Evolutionary conservation across 768 basidiomycete genomes (phyloP).

Genomic region (Xerocomellus chrysenteron): DNA sequence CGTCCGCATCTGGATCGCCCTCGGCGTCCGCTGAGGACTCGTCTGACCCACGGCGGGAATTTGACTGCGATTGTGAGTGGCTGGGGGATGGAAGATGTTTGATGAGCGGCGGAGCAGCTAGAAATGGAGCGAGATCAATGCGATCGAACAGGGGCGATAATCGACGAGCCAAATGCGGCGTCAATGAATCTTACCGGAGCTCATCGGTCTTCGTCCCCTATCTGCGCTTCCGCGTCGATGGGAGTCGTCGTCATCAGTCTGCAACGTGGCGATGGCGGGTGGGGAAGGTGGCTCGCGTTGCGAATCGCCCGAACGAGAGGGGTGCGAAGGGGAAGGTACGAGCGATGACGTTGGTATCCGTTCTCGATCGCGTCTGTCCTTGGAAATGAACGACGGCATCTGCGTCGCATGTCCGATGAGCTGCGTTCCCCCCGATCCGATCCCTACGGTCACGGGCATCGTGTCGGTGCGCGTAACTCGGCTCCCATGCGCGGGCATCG

Average conservation of each 20-base stretch:
- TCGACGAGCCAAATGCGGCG: neutral
- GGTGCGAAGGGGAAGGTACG: conserved; percentile 16
- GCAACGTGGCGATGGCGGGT: conserved; percentile 33
- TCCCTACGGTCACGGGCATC: conserved; percentile 28
- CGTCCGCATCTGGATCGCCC: conserved; percentile 39
- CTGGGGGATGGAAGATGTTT: conserved; percentile 29
- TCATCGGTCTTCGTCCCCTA: conserved; percentile 30
- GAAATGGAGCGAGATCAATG: neutral
- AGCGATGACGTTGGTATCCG: conserved; percentile 27
- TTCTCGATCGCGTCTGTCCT: conserved; percentile 29
- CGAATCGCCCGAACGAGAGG: conserved; percentile 12
- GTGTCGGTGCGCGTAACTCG: conserved; percentile 32
- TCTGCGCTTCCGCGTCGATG: conserved; percentile 22
- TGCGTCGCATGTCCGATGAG: conserved; percentile 24
- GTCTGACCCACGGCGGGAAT: conserved; percentile 28
- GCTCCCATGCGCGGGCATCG: conserved; percentile 20
- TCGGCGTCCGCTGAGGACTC: conserved; percentile 31
- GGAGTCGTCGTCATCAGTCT: conserved; percentile 25
- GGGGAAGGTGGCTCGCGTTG: conserved; percentile 34
- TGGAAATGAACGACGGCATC: conserved; percentile 24
- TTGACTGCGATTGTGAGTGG: conserved; percentile 23
- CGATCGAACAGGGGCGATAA: conserved; percentile 3
- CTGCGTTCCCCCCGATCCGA: conserved; percentile 28
- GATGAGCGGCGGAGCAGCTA: conserved; percentile 14
- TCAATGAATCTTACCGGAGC: conserved; percentile 23